Percentiles rank a stretch among this genome's conserved stretches.
These are phyloP conservation scores for Elongisporangium anandrum DNA, from an alignment of 352 stramenopile genomes.

Conservation along the genomic window DNA sequence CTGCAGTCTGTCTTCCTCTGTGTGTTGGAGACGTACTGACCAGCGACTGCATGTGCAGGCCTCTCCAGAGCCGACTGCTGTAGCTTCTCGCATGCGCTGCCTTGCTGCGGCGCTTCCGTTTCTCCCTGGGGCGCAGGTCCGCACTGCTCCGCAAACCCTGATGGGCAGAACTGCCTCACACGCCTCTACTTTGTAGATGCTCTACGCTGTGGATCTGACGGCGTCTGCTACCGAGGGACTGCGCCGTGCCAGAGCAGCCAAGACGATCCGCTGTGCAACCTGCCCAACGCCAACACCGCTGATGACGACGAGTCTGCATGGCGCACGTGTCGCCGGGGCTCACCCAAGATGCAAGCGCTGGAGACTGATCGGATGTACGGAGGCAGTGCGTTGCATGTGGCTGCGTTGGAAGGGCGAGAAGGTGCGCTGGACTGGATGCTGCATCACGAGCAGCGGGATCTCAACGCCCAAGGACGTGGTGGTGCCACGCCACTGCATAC, in stretches of 20 bases:
- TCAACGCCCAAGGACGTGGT: constrained; percentile 10
- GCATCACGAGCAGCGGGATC: constrained; percentile 7
- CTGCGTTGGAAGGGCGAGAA: constrained; percentile 6
- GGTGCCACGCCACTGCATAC: constrained; percentile 20
- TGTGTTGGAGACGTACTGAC: neutral
- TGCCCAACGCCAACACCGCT: constrained; percentile 4
- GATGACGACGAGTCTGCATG: constrained; percentile 9
- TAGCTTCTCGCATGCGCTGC: constrained; percentile 21
- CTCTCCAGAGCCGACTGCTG: constrained; percentile 24
- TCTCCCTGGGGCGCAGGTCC: constrained; percentile 12
- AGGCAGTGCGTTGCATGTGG: constrained; percentile 11
- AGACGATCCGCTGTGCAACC: constrained; percentile 32
- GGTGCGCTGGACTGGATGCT: constrained; percentile 18
- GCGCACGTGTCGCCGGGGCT: constrained; percentile 17
- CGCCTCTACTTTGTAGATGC: constrained; percentile 10
- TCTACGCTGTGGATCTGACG: constrained; percentile 18
- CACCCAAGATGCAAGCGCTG: constrained; percentile 18
- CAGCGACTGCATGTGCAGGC: constrained; percentile 3
- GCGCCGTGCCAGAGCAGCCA: constrained; percentile 24
- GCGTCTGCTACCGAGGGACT: constrained; percentile 15
- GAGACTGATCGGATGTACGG: constrained; percentile 16
- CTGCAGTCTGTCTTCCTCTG: neutral
- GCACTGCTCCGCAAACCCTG: neutral
- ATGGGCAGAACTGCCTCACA: neutral
- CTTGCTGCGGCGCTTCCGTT: constrained; percentile 20